phyloP scores from a whole-genome alignment of 306 rosid species.

The Cajanus cajan region DNA sequence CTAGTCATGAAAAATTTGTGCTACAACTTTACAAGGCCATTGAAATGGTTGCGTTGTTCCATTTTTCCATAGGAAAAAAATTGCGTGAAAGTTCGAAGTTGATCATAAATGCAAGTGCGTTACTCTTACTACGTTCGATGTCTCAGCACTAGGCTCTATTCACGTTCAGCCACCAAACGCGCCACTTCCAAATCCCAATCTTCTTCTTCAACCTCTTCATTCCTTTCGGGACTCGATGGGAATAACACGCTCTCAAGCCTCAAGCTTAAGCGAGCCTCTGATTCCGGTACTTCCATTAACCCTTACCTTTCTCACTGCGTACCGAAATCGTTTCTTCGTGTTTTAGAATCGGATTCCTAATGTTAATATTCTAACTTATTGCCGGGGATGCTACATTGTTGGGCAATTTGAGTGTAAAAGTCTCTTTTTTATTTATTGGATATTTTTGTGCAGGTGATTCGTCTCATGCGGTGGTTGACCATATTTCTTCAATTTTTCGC shows the following conservation, averaged over 20 bases:
- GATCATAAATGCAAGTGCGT: not conserved
- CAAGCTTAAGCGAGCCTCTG: conserved; percentile 31
- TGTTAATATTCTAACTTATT: not conserved
- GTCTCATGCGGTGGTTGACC: conserved; percentile 21
- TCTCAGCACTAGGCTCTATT: conserved; percentile 21
- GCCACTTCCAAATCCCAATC: conserved; percentile 5
- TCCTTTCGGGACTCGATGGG: not conserved
- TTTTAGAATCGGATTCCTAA: not conserved
- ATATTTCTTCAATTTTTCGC: conserved; percentile 44
- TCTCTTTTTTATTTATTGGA: not conserved
- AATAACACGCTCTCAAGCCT: conserved; percentile 36
- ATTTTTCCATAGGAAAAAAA: not conserved
- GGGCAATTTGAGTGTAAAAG: not conserved
- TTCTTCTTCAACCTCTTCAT: not conserved
- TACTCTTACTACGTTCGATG: not conserved
- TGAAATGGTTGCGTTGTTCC: not conserved
- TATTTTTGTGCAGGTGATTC: conserved; percentile 55
- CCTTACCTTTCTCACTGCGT: not conserved
- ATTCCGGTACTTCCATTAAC: conserved; percentile 44
- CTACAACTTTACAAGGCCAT: not conserved
- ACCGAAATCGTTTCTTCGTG: conserved; percentile 11
- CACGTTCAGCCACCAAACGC: conserved; percentile 29
- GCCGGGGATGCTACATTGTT: not conserved
- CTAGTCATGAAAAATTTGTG: not conserved
- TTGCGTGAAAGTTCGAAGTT: not conserved